Evolutionary conservation across 495 filamentous ascomycete genomes (phyloP).

Genomic region (Aspergillus biplanus): DNA sequence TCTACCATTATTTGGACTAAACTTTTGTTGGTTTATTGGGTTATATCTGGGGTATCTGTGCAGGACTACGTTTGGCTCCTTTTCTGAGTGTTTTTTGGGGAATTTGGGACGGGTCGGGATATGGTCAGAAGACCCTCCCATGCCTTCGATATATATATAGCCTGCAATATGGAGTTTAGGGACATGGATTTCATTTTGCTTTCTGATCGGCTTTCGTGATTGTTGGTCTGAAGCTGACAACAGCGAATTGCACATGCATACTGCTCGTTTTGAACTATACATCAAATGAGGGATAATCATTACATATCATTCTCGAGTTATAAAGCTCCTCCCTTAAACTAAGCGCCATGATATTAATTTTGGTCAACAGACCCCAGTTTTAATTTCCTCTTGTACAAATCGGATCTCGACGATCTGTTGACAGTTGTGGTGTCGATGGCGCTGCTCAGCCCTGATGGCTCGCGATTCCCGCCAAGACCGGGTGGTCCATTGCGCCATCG

Average conservation of each 20-base stretch:
- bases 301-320: too few relatives aligned
- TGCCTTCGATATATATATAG: neutral
- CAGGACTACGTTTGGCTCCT: slow-evolving; percentile 9
- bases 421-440: neutral
- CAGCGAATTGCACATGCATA: neutral
- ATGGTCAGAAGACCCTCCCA: neutral
- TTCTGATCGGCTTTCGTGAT: neutral
- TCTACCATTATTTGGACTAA: neutral
- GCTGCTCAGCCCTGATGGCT: neutral
- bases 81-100: slow-evolving; percentile 1
- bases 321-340: too few relatives aligned
- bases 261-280: too few relatives aligned
- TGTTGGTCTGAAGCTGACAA: too few relatives aligned
- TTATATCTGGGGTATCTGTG: slow-evolving; percentile 2
- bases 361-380: neutral
- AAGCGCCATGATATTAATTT: neutral
- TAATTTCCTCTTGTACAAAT: neutral
- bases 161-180: slow-evolving; percentile 5
- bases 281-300: neutral
- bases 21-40: neutral
- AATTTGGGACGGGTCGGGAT: slow-evolving; percentile 1
- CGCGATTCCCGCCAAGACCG: slow-evolving; percentile 2
- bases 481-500: slow-evolving; percentile 20
- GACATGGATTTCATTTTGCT: neutral
- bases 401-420: neutral